Evolutionary conservation across 2,329 filamentous ascomycete species (phyloP).

Genomic region (Iodosphaeria phyllophila): DNA sequence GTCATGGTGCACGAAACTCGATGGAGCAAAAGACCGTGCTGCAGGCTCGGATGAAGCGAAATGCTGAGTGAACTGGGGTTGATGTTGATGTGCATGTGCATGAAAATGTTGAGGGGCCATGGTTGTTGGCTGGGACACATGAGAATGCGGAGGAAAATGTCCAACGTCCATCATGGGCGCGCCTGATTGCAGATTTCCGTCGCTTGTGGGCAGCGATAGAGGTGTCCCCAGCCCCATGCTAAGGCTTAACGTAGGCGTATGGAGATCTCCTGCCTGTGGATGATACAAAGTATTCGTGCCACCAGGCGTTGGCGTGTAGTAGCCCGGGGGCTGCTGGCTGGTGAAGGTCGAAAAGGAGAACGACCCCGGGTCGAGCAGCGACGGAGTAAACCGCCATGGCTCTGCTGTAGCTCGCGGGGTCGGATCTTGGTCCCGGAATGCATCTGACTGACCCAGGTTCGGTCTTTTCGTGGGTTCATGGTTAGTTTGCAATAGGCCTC

Average conservation of each 20-base stretch:
- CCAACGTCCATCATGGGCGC: constrained; percentile 36
- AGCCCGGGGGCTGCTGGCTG: constrained; percentile 61
- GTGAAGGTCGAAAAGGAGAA: constrained; percentile 65
- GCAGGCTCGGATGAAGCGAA: constrained; percentile 43
- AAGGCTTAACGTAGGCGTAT: constrained; percentile 60
- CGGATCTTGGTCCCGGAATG: constrained; percentile 54
- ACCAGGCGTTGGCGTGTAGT: constrained; percentile 77
- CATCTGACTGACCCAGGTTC: too few species aligned
- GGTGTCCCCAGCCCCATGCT: constrained; percentile 67
- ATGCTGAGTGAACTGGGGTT: constrained; percentile 48
- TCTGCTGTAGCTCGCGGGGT: constrained; percentile 68
- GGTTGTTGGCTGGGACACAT: too few species aligned
- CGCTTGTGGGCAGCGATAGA: constrained; percentile 56
- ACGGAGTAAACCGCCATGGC: constrained; percentile 75
- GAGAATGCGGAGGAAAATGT: too few species aligned
- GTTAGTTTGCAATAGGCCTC: too few species aligned
- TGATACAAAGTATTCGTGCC: constrained; percentile 68
- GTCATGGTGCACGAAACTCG: constrained; percentile 65
- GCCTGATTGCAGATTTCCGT: constrained; percentile 42
- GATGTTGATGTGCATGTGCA: constrained; percentile 22
- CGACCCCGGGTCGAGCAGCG: constrained; percentile 69
- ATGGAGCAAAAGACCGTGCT: constrained; percentile 51
- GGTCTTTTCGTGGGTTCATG: too few species aligned
- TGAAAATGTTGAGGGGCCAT: constrained; percentile 50
- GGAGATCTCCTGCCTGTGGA: constrained; percentile 67